Evolutionary conservation across 2,329 filamentous ascomycete genomes (phyloP).

Genomic region (Colletotrichum magnum): DNA sequence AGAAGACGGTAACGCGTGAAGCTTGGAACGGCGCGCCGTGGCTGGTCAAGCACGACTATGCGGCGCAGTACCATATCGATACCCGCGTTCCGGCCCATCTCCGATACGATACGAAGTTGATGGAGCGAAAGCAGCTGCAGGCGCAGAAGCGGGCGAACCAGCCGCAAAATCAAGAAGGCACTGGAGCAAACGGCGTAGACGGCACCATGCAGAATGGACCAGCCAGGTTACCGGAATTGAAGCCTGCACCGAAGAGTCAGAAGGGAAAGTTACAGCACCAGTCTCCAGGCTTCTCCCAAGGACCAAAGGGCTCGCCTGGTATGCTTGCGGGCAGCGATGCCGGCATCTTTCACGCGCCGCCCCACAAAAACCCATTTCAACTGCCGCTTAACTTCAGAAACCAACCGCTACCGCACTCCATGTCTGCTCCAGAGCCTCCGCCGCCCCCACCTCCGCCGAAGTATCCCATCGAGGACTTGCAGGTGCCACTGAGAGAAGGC

Average conservation of each 20-base stretch:
- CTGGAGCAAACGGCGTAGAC: conserved; percentile 54
- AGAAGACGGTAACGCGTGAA: conserved; percentile 92
- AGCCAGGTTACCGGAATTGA: conserved; percentile 78
- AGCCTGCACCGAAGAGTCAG: conserved; percentile 79
- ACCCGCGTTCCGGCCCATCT: conserved; percentile 88
- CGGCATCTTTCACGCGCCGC: conserved; percentile 55
- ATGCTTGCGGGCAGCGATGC: conserved; percentile 47
- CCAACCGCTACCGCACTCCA: conserved; percentile 57
- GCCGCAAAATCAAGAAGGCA: conserved; percentile 45
- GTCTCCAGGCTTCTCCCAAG: conserved; percentile 49
- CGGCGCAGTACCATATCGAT: conserved; percentile 86
- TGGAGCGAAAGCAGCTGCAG: conserved; percentile 81
- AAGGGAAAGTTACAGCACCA: conserved; percentile 72
- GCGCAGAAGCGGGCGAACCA: conserved; percentile 73
- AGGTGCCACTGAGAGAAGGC: conserved; percentile 78
- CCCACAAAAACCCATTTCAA: conserved; percentile 63
- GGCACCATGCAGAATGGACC: conserved; percentile 57
- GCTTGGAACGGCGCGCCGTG: conserved; percentile 97
- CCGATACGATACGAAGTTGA: conserved; percentile 83
- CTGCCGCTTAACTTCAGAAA: conserved; percentile 60
- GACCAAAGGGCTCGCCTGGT: conserved; percentile 60
- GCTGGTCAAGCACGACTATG: conserved; percentile 91
- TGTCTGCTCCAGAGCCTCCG: conserved; percentile 62
- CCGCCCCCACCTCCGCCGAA: conserved; percentile 84
- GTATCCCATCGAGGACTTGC: conserved; percentile 95